These are phyloP conservation scores for Alternaria solani DNA, from an alignment of 2,329 filamentous ascomycete species.

Conservation along the genomic window DNA sequence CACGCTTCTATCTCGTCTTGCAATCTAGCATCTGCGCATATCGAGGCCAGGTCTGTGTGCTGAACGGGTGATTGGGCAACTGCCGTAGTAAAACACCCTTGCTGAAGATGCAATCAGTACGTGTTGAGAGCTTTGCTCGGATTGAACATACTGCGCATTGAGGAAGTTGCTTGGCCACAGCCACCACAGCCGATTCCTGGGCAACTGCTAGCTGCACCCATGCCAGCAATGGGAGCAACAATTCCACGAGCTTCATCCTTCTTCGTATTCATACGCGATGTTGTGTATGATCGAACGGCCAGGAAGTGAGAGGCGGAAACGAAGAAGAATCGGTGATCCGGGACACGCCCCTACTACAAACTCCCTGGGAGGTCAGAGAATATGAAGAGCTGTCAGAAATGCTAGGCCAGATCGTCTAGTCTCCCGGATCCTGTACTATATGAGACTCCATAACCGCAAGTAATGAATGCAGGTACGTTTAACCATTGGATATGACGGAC, in stretches of 20 bases:
- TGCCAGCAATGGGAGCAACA: conserved; percentile 25
- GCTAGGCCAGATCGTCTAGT: conserved; percentile 2
- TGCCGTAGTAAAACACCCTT: conserved; percentile 22
- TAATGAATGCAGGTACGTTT: conserved; percentile 7
- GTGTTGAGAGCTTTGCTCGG: not conserved
- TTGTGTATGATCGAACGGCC: not conserved
- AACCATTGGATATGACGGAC: conserved; percentile 8
- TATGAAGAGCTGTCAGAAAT: conserved; percentile 12
- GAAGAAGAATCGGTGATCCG: conserved; percentile 1
- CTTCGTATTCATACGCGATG: conserved; percentile 4
- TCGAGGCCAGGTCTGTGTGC: conserved; percentile 21
- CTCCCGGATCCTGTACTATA: conserved; percentile 7
- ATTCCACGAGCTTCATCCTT: conserved; percentile 27
- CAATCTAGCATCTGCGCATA: conserved; percentile 27
- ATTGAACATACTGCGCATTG: conserved; percentile 29
- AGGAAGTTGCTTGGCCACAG: conserved; percentile 23
- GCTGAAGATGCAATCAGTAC: conserved; percentile 17
- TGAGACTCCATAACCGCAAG: conserved; percentile 11
- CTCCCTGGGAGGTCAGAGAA: conserved; percentile 2
- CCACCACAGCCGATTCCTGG: conserved; percentile 20
- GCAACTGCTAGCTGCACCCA: conserved; percentile 26
- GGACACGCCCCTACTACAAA: conserved; percentile 4
- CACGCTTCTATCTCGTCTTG: conserved; percentile 22
- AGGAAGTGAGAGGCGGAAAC: conserved; percentile 1
- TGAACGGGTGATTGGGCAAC: conserved; percentile 21